These are phyloP conservation scores for Lactifluus piperatus DNA, from an alignment of 768 basidiomycete genomes.

Conservation along the genomic window DNA sequence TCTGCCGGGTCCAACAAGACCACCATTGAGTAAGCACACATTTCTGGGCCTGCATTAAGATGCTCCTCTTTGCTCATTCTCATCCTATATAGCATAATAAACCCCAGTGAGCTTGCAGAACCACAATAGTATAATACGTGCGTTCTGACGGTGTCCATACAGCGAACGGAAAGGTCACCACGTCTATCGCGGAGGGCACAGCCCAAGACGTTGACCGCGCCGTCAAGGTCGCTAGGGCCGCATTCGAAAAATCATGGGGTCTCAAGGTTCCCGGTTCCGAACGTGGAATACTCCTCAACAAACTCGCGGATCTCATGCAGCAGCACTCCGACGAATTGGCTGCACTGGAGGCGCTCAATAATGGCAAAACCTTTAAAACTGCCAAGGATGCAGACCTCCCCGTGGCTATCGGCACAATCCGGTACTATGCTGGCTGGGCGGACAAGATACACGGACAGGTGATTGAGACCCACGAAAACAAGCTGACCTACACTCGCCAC, in stretches of 20 bases:
- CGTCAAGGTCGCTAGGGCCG: conserved; percentile 56
- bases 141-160: background rate
- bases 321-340: conserved; percentile 52
- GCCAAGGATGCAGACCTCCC: conserved; percentile 43
- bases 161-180: conserved; percentile 50
- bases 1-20: conserved; percentile 44
- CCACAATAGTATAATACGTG: background rate
- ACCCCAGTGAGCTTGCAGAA: conserved; percentile 35
- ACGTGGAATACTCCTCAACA: conserved; percentile 49
- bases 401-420: conserved; percentile 40
- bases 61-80: background rate
- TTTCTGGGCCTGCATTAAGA: background rate
- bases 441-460: conserved; percentile 77
- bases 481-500: conserved; percentile 51
- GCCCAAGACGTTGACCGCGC: conserved; percentile 69
- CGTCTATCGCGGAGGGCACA: conserved; percentile 49
- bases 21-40: conserved; percentile 58
- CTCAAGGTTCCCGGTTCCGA: conserved; percentile 42
- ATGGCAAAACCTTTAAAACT: conserved; percentile 47
- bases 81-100: conserved; percentile 39
- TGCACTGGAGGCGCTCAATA: conserved; percentile 67
- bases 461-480: conserved; percentile 47
- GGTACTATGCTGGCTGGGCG: conserved; percentile 87
- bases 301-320: conserved; percentile 60
- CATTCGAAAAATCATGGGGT: conserved; percentile 63